Conservation (phyloP, 179 eudicot species). For the Camellia oleifera region DNA sequence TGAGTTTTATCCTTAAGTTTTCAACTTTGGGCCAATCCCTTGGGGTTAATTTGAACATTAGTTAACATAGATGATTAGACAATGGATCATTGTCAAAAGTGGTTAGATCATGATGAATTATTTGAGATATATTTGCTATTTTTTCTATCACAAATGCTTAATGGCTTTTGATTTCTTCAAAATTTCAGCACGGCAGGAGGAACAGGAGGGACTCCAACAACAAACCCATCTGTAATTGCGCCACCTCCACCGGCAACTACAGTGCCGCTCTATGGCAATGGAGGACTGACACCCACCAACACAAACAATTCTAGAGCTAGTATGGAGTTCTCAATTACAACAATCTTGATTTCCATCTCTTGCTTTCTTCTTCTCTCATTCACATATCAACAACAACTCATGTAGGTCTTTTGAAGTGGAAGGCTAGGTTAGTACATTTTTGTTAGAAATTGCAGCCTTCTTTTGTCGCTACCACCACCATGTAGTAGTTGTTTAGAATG, state of each 20-base stretch:
- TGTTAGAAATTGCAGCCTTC: slow-evolving; percentile 21
- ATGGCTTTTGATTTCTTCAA: not conserved
- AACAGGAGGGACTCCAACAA: slow-evolving; percentile 4
- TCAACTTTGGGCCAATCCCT: too few relatives aligned
- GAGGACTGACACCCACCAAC: slow-evolving; percentile 22
- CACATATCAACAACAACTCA: slow-evolving; percentile 7
- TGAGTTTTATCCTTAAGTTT: too few relatives aligned
- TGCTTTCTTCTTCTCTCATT: not conserved
- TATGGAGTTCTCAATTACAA: not conserved
- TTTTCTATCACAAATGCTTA: not conserved
- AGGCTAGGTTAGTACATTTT: slow-evolving; percentile 21
- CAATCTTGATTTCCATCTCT: not conserved
- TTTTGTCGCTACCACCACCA: not conserved
- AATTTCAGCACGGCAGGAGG: slow-evolving; percentile 35
- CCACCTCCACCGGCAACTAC: slow-evolving; percentile 21
- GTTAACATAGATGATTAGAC: too few relatives aligned
- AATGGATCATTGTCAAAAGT: not conserved
- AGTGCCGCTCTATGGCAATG: slow-evolving; percentile 1
- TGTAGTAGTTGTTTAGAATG: not conserved
- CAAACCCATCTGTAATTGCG: not conserved
- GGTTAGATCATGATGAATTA: not conserved
- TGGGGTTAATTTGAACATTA: too few relatives aligned
- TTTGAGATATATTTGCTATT: not conserved
- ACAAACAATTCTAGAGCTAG: slow-evolving; percentile 11
- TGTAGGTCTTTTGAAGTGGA: slow-evolving; percentile 5